Base-by-base conservation (phyloP, 768 basidiomycete species). In the Daedaleopsis nitida region DNA sequence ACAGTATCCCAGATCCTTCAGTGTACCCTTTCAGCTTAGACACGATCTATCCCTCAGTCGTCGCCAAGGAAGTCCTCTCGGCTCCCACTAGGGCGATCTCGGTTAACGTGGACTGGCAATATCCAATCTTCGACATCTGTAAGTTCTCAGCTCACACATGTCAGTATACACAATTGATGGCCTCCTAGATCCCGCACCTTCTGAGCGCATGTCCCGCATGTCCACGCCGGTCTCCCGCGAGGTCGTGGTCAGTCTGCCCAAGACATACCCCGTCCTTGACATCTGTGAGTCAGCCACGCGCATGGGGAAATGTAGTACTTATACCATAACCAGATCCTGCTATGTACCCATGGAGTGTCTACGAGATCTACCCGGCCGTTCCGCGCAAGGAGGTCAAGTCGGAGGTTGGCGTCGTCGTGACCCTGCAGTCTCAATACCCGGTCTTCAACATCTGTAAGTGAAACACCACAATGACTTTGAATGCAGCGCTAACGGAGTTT, bases 21-120 rank as follows among this genome's bases (percentile, higher is more conserved):
- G 69, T 66, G 47, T 70, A 70, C 51, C 69, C 69, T 14, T 57
- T 64, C 55, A 67, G 47, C 59, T 38, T 68, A 32, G 65, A 58
- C 1, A 34, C 43, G 7, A 65, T 68, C 44, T 70, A 70, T 32
- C 64, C 67, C 7, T 52, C 64, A 11, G 54, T 61, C 16, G 19
- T 27, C 11, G n/a, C 51, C 13, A 37, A 43, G 9, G 12, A 23
- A 10, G n/a, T 24, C n/a, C 21, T 32, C 11, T 38, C 35, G 35
- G 24, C 14, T 16, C 48, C 16, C 16, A 17, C 39, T 1, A 38
- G 32, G 5, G 12, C n/a, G 6, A 37, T 63, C 1, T 63, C 57
- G 11, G 62, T 63, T 4, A 47, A 53, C 17, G 55, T 64, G 19
- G 21, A 35, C 1, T 47, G 7, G 48, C 63, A 60, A 27, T 64